Evolutionary conservation across 2,329 filamentous ascomycete genomes (phyloP).

Genomic region (Botrytis fabae): DNA sequence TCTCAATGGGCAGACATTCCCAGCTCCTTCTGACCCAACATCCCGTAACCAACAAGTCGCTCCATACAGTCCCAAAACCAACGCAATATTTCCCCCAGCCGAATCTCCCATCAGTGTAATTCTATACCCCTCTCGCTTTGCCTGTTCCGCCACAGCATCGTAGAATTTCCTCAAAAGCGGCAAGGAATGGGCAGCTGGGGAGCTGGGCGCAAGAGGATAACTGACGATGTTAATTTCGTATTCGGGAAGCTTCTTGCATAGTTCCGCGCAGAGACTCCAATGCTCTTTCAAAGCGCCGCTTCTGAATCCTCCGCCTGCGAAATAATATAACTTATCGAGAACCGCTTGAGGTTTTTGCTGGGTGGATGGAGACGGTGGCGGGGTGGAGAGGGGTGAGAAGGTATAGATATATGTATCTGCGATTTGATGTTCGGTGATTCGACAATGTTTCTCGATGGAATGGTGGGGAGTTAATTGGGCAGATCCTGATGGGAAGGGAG

Average conservation of each 20-base stretch:
- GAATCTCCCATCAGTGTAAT: slow-evolving; percentile 17
- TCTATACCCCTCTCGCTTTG: not conserved
- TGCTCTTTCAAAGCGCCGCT: not conserved
- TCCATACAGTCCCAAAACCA: slow-evolving; percentile 5
- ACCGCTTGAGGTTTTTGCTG: too few relatives aligned
- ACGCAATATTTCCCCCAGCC: slow-evolving; percentile 5
- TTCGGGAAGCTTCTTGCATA: not conserved
- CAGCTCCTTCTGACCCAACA: not conserved
- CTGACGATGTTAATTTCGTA: slow-evolving; percentile 1
- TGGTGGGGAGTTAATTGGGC: slow-evolving; percentile 2
- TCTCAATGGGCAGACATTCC: slow-evolving; percentile 20
- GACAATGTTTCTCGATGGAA: not conserved
- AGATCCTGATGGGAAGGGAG: not conserved
- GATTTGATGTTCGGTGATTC: not conserved
- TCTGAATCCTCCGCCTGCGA: slow-evolving; percentile 8
- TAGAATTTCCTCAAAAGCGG: not conserved
- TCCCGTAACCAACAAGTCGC: not conserved
- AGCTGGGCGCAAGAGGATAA: not conserved
- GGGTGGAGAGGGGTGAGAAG: not conserved
- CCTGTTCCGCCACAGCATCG: not conserved
- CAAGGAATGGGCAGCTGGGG: not conserved
- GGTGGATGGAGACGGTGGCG: not conserved
- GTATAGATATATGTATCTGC: slow-evolving; percentile 8
- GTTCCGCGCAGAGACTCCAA: not conserved
- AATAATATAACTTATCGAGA: slow-evolving; percentile 2